Evolutionary conservation across 306 rosid genomes (phyloP).

Genomic region (Datisca glomerata): DNA sequence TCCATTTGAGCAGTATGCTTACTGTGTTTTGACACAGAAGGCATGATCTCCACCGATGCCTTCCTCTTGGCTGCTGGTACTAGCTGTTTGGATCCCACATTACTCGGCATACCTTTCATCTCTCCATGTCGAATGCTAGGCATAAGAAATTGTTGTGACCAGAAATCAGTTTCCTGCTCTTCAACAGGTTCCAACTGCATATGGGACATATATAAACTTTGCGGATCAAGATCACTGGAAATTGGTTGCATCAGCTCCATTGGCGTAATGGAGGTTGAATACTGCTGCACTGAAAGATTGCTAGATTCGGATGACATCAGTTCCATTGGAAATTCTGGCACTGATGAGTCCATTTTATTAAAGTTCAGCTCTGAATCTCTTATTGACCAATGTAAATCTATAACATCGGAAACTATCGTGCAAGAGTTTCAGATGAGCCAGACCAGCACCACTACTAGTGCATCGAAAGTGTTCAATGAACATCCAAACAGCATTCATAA

Average conservation of each 20-base stretch:
- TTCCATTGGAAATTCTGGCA: slow-evolving; percentile 37
- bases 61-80: slow-evolving; percentile 44
- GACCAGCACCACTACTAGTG: no score
- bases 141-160: slow-evolving; percentile 16
- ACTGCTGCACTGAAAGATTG: slow-evolving; percentile 25
- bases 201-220: slow-evolving; percentile 19
- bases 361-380: no score
- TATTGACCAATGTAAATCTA: no score
- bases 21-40: slow-evolving; percentile 12
- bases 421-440: no score
- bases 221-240: slow-evolving; percentile 21
- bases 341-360: slow-evolving; percentile 32
- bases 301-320: slow-evolving; percentile 25
- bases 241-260: slow-evolving; percentile 20
- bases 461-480: no score
- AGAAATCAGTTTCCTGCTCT: neutral
- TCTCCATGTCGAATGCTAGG: slow-evolving; percentile 26
- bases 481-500: no score
- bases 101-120: slow-evolving; percentile 17
- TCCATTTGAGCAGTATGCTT: slow-evolving; percentile 43
- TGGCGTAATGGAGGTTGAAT: slow-evolving; percentile 16
- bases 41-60: slow-evolving; percentile 30
- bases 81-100: slow-evolving; percentile 23
- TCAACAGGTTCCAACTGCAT: slow-evolving; percentile 24
- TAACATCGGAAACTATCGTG: no score